Base-by-base conservation (phyloP, 2,329 filamentous ascomycete genomes). In the Bipolaris sorokiniana region DNA sequence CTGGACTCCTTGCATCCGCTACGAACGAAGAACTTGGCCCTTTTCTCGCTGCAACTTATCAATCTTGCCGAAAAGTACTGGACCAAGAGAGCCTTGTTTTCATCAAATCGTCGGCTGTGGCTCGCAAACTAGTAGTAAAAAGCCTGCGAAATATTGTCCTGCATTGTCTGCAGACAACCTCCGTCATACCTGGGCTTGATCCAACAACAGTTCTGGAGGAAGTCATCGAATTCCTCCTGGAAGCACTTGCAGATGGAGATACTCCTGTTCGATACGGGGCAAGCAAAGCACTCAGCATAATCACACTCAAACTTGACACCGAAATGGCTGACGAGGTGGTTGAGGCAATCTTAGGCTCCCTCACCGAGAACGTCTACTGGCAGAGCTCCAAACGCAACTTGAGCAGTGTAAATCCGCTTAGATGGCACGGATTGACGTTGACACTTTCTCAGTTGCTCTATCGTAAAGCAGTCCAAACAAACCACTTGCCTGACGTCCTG, bases 391-490 rank as follows among this genome's bases (percentile, higher is more conserved):
- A 77, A 38, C 80, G 84, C 38, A 87, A 95, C 71, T 79, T 96
- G 34, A 88, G 87, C 40, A 87, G 88, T 7, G 92, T 96, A 13
- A 88, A 96, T 73, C 84, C 91, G 15, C 82, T 94, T 23, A 88
- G 89, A 75, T 99, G 95, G 95, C 95, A 99, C 74, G 95, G 95
- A 0, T 77, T 97, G 36, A 93, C 92, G 68, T 82, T 99, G 42
- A 95, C 95, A 0, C 80, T 99, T 3, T 88, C 91, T 0, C 92
- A 98, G 74, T 80, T 96, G 1, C 81, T 98, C 1, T 97, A 96
- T 77, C 88, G 92, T 49, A 87, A 90, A 37, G 93, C 93, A 0
- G 89, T 92, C 5, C 90, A 92, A 0, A 83, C 86, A 0, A 77
- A 82, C 2, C 87, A 89, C 61, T 82, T 98, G 5, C 82, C 88